These are phyloP conservation scores for Picea abies DNA, from an alignment of 83 land plant genomes.

Conservation along the genomic window DNA sequence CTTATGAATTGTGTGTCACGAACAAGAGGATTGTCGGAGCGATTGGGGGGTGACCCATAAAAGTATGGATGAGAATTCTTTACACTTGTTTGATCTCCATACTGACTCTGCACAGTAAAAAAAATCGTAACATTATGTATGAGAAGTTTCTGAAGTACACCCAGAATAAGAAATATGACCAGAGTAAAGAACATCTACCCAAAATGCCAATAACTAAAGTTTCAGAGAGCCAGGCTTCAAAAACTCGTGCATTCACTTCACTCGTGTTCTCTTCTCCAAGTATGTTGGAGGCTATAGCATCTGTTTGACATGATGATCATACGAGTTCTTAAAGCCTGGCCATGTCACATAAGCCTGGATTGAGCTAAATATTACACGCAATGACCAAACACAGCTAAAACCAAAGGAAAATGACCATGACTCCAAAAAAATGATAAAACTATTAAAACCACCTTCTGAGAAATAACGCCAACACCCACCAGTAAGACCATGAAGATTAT, in stretches of 20 bases:
- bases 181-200: background rate
- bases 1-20: slow-evolving; percentile 22
- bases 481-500: too few species aligned
- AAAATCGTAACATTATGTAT: background rate
- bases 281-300: background rate
- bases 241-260: background rate
- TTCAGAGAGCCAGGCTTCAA: background rate
- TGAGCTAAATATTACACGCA: background rate
- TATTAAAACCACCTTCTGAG: too few species aligned
- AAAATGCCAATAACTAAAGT: background rate
- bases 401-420: background rate
- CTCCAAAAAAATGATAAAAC: background rate
- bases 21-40: slow-evolving; percentile 33
- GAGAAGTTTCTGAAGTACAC: background rate
- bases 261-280: background rate
- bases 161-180: background rate
- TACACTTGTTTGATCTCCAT: slow-evolving; percentile 17
- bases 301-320: background rate
- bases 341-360: background rate
- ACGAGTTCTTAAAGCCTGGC: background rate
- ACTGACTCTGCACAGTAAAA: background rate
- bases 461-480: too few species aligned
- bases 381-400: background rate
- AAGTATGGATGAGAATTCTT: slow-evolving; percentile 12
- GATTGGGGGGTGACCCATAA: slow-evolving; percentile 32